These are phyloP conservation scores for Cyberlindnera saturnus DNA, from an alignment of 805 yeast species.

Conservation along the genomic window DNA sequence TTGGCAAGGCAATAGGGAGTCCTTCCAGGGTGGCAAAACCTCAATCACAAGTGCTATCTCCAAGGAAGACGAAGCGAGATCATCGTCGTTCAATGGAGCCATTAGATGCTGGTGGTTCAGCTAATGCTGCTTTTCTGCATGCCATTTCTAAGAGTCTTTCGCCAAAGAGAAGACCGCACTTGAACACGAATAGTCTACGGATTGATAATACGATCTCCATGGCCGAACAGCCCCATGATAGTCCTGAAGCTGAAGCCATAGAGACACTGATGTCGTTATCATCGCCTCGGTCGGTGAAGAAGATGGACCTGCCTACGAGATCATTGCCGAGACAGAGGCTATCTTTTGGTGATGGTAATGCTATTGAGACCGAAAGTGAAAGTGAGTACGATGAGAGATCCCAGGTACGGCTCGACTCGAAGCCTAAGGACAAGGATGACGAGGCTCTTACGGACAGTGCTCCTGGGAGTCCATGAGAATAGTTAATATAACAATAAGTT, in stretches of 20 bases:
- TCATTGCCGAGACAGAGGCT: constrained; percentile 17
- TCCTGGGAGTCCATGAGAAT: neutral
- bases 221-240: constrained; percentile 5
- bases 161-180: constrained; percentile 20
- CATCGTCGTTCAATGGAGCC: constrained; percentile 15
- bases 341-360: constrained; percentile 18
- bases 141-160: constrained; percentile 29
- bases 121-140: constrained; percentile 33
- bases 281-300: constrained; percentile 11
- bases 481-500: no score
- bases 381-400: constrained; percentile 2
- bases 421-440: constrained; percentile 11
- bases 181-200: neutral
- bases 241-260: constrained; percentile 34
- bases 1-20: constrained; percentile 1
- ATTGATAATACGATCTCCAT: constrained; percentile 3
- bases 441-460: constrained; percentile 6
- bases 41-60: constrained; percentile 1
- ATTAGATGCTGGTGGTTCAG: constrained; percentile 27
- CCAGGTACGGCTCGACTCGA: neutral
- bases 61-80: constrained; percentile 7
- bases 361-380: constrained; percentile 15
- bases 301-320: constrained; percentile 1
- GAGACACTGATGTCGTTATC: constrained; percentile 36
- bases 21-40: constrained; percentile 13